A percentile compares a stretch with the other conserved stretches of the same genome.
Evolutionary conservation across 345 rosid genomes (phyloP).

Genomic region (Rhodomyrtus tomentosa): DNA sequence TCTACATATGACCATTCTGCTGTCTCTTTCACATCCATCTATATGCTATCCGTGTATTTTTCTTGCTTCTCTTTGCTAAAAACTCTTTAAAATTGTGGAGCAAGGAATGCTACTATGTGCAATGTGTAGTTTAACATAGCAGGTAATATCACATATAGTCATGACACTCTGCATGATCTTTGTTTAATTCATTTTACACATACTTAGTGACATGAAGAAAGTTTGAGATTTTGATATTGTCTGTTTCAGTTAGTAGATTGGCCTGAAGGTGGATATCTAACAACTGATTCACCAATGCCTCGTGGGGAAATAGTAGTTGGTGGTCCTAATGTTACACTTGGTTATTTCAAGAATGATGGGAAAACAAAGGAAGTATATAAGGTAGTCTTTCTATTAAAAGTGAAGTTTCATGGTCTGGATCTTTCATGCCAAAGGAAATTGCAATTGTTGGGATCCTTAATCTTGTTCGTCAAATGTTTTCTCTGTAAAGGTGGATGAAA

Average conservation of each 20-base stretch:
- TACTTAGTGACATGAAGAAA: neutral
- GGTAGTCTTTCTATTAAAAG: slow-evolving; percentile 23
- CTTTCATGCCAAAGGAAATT: neutral
- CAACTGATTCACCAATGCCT: slow-evolving; percentile 69
- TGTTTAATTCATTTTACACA: neutral
- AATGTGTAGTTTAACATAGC: neutral
- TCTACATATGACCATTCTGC: neutral
- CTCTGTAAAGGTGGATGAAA: slow-evolving; percentile 69
- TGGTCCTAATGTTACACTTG: slow-evolving; percentile 84
- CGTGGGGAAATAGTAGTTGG: slow-evolving; percentile 96
- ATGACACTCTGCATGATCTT: neutral
- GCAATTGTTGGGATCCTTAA: neutral
- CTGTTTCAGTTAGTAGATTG: slow-evolving; percentile 80
- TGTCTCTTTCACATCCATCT: neutral
- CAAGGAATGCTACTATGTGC: neutral
- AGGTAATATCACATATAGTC: neutral
- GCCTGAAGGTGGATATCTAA: slow-evolving; percentile 90
- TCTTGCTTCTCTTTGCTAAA: neutral
- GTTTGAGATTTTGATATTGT: neutral
- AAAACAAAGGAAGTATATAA: slow-evolving; percentile 84
- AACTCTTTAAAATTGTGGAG: neutral
- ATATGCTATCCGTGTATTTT: neutral
- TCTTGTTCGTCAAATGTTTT: neutral
- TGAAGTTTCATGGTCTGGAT: neutral
- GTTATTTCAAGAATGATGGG: slow-evolving; percentile 87